These are phyloP conservation scores for Auxenochlorella protothecoides DNA, from an alignment of 139 green algal species.

Conservation along the genomic window DNA sequence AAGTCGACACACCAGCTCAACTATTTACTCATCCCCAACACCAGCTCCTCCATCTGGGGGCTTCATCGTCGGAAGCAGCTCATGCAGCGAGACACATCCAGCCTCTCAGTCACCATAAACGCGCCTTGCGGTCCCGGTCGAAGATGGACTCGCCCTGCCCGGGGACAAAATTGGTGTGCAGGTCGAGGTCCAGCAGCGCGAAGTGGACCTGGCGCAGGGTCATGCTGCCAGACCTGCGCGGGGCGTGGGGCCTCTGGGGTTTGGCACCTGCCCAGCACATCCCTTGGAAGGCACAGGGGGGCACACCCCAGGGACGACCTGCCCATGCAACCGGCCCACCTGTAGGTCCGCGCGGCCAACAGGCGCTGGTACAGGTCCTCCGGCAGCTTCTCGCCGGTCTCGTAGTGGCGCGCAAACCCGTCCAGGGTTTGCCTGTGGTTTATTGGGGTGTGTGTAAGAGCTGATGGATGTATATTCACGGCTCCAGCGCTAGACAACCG, in stretches of 20 bases:
- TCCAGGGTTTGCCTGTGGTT: conserved; percentile 31
- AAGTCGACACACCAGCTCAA: too few relatives aligned
- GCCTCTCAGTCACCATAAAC: too few relatives aligned
- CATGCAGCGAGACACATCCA: too few relatives aligned
- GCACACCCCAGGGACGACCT: conserved; percentile 14
- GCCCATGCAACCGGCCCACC: conserved; percentile 10
- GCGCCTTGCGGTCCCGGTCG: conserved; percentile 42
- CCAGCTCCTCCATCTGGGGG: too few relatives aligned
- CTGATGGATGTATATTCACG: too few relatives aligned
- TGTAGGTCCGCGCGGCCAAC: conserved; percentile 67
- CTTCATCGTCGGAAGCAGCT: too few relatives aligned
- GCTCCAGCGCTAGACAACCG: too few relatives aligned
- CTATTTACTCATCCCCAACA: too few relatives aligned
- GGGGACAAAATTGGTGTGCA: conserved; percentile 74
- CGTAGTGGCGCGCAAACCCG: conserved; percentile 80
- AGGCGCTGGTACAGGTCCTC: conserved; percentile 84
- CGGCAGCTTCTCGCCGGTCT: conserved; percentile 78
- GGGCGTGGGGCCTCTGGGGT: neutral
- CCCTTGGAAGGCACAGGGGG: conserved; percentile 14
- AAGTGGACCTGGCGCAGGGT: conserved; percentile 90
- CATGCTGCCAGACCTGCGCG: conserved; percentile 49
- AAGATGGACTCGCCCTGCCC: conserved; percentile 54
- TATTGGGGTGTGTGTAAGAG: too few relatives aligned
- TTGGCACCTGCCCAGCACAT: too few relatives aligned
- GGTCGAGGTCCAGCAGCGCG: conserved; percentile 72